These are phyloP conservation scores for Suillus spraguei DNA, from an alignment of 768 basidiomycete species.

Conservation along the genomic window DNA sequence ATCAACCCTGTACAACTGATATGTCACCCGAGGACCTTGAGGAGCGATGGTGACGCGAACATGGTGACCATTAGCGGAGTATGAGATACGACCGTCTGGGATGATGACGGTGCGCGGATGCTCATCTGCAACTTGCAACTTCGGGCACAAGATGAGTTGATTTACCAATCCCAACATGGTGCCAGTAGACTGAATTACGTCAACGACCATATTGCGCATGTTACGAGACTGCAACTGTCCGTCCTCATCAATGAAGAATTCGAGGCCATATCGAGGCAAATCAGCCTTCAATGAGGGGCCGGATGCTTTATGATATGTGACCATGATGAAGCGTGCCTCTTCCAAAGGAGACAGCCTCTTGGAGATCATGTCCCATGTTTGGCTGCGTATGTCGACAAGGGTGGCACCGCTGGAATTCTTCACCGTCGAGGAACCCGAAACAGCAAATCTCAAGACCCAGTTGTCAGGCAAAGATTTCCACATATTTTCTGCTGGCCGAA, in stretches of 20 bases:
- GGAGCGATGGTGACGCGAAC: conserved; percentile 21
- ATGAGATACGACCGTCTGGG: conserved; percentile 36
- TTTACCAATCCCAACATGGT: conserved; percentile 46
- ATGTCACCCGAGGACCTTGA: conserved; percentile 13
- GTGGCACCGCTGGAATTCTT: conserved; percentile 5
- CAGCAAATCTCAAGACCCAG: conserved; percentile 25
- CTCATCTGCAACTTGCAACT: conserved; percentile 8
- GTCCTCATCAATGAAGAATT: conserved; percentile 39
- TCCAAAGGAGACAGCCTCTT: conserved; percentile 27
- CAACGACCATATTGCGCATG: conserved; percentile 45
- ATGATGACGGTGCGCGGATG: conserved; percentile 36
- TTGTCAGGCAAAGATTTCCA: conserved; percentile 31
- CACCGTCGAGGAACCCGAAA: conserved; percentile 14
- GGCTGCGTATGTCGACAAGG: conserved; percentile 33
- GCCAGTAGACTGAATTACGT: conserved; percentile 42
- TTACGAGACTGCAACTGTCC: conserved; percentile 42
- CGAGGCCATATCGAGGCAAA: conserved; percentile 44
- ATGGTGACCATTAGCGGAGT: conserved; percentile 16
- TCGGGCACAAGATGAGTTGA: conserved; percentile 42
- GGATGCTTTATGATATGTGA: conserved; percentile 14
- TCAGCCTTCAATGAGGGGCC: conserved; percentile 26
- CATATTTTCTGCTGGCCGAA: conserved; percentile 27
- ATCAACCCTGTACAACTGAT: conserved; percentile 31
- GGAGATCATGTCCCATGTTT: conserved; percentile 30
- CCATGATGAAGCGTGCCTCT: conserved; percentile 22